A percentile compares a stretch with the other conserved stretches of the same genome.
phyloP scores from a whole-genome alignment of 768 basidiomycete genomes.

The Amanita jacksonii region DNA sequence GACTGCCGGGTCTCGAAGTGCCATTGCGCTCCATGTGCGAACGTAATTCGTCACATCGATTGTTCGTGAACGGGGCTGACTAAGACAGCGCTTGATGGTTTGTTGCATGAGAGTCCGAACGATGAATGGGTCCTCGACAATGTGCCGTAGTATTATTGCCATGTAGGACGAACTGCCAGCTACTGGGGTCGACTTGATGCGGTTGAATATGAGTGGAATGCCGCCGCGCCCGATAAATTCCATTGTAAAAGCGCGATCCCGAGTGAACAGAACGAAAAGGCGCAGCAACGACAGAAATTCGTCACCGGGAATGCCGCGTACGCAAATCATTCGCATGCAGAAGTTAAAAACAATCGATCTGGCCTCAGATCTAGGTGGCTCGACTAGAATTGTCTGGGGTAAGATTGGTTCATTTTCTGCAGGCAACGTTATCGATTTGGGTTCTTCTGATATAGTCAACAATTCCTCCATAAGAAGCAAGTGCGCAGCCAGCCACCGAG shows the following conservation, averaged over 20 bases:
- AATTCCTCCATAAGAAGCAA: slow-evolving; percentile 82
- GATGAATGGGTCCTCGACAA: slow-evolving; percentile 66
- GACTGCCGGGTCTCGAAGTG: slow-evolving; percentile 65
- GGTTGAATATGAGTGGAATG: slow-evolving; percentile 51
- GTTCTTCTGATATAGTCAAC: slow-evolving; percentile 66
- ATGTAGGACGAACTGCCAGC: slow-evolving; percentile 74
- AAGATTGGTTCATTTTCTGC: slow-evolving; percentile 60
- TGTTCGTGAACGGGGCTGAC: slow-evolving; percentile 54
- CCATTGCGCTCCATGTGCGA: slow-evolving; percentile 67
- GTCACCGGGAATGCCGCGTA: slow-evolving; percentile 60
- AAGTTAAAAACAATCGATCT: slow-evolving; percentile 65
- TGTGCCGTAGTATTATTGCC: slow-evolving; percentile 83
- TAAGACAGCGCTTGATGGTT: slow-evolving; percentile 75
- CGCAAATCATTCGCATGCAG: slow-evolving; percentile 59
- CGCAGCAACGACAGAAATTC: slow-evolving; percentile 77
- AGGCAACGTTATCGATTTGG: slow-evolving; percentile 53
- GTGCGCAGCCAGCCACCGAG: slow-evolving; percentile 83
- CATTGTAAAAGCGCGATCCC: slow-evolving; percentile 53
- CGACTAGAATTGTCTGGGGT: slow-evolving; percentile 41
- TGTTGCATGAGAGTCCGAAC: slow-evolving; percentile 71
- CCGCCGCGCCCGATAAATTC: slow-evolving; percentile 65
- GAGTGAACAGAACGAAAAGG: slow-evolving; percentile 76
- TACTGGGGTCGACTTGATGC: slow-evolving; percentile 52
- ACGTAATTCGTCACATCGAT: slow-evolving; percentile 69
- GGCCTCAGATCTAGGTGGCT: slow-evolving; percentile 53